Conservation (phyloP, 768 basidiomycete genomes). For the Rhodosporidiobolus sp. region DNA sequence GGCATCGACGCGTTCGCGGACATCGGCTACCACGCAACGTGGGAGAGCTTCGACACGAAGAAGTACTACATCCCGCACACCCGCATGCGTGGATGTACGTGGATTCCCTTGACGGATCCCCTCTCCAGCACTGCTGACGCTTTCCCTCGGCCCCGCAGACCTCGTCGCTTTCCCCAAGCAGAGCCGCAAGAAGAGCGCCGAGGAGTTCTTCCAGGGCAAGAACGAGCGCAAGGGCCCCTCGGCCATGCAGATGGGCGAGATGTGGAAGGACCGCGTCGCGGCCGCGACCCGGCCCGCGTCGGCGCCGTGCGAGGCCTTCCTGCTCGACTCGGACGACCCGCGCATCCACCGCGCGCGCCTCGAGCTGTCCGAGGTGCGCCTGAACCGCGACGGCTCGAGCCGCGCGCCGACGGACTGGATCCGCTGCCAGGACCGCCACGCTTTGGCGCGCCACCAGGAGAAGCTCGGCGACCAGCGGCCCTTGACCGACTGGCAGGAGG, state of each 20-base stretch:
- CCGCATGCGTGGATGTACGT: conserved; percentile 68
- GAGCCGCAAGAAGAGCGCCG: conserved; percentile 51
- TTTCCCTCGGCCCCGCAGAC: conserved; percentile 46
- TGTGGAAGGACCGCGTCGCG: conserved; percentile 65
- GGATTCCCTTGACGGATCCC: background rate
- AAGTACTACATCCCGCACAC: conserved; percentile 93
- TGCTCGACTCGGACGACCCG: conserved; percentile 85
- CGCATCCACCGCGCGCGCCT: conserved; percentile 78
- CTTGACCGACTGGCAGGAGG: conserved; percentile 75
- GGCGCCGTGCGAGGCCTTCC: conserved; percentile 81
- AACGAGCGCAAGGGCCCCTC: background rate
- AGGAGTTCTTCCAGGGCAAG: conserved; percentile 54
- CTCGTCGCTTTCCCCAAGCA: conserved; percentile 77
- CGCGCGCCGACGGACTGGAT: conserved; percentile 76
- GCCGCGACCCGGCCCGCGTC: conserved; percentile 74
- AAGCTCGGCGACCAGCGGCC: conserved; percentile 76
- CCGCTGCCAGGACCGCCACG: conserved; percentile 87
- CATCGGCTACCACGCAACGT: conserved; percentile 70
- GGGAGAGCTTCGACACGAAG: conserved; percentile 65
- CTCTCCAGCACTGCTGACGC: background rate
- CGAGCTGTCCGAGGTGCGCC: conserved; percentile 54
- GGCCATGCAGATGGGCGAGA: conserved; percentile 42
- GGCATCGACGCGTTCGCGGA: conserved; percentile 74
- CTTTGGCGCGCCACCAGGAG: conserved; percentile 79
- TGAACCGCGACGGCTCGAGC: conserved; percentile 59